A percentile compares a stretch with the other conserved stretches of the same genome.
Conservation (phyloP, 169 alveolate species). For the Condylostoma magnum region DNA sequence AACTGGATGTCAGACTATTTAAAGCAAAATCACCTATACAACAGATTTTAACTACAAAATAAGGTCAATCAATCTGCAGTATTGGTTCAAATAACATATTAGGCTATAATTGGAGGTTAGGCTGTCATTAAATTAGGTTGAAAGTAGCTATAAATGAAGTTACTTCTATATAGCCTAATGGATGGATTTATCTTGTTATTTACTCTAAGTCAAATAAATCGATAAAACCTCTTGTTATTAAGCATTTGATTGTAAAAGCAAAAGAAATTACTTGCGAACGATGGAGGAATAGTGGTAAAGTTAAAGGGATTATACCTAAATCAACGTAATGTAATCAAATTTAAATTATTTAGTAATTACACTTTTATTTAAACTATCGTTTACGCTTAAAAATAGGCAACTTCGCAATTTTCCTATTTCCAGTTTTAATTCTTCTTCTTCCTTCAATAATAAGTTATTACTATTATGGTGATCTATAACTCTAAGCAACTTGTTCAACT, state of each 20-base stretch:
- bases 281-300: background rate
- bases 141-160: constrained; percentile 13
- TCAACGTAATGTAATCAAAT: too few relatives aligned
- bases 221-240: background rate
- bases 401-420: too few relatives aligned
- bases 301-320: background rate
- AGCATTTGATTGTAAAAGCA: constrained; percentile 9
- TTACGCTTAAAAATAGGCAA: too few relatives aligned
- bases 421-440: too few relatives aligned
- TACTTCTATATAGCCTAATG: background rate
- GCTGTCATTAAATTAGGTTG: background rate
- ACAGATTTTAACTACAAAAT: background rate
- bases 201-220: background rate
- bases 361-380: too few relatives aligned
- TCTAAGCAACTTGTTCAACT: too few relatives aligned
- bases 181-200: background rate
- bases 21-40: constrained; percentile 5
- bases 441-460: too few relatives aligned
- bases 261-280: background rate
- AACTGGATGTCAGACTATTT: background rate
- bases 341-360: too few relatives aligned
- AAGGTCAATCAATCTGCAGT: background rate
- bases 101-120: background rate
- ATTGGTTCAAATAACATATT: background rate
- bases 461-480: too few relatives aligned